Conservation (phyloP, 108 stramenopile species). For the Cyclotella choctawhatcheeana region DNA sequence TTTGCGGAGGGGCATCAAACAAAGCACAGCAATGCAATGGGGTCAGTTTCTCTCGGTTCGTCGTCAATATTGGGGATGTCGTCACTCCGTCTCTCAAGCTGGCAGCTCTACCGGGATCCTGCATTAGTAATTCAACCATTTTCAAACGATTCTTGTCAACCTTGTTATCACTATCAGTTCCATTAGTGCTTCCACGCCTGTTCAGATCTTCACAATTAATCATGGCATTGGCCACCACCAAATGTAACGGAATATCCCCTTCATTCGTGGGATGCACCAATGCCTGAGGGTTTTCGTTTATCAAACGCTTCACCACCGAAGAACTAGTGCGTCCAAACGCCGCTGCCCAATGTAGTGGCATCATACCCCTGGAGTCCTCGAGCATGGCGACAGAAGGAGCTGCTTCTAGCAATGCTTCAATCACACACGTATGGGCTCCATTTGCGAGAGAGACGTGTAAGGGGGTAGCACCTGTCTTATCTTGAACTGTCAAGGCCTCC, state of each 20-base stretch:
- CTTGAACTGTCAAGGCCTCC: slow-evolving; percentile 27
- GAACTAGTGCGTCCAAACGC: slow-evolving; percentile 40
- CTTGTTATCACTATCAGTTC: slow-evolving; percentile 5
- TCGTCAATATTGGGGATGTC: slow-evolving; percentile 20
- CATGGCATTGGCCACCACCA: slow-evolving; percentile 44
- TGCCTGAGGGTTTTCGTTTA: slow-evolving; percentile 46
- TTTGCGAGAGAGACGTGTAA: slow-evolving; percentile 61
- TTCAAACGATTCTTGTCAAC: slow-evolving; percentile 49
- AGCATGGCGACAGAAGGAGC: slow-evolving; percentile 34
- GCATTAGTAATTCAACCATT: slow-evolving; percentile 50
- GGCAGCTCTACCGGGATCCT: slow-evolving; percentile 14
- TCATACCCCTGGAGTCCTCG: slow-evolving; percentile 56
- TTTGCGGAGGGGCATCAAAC: slow-evolving; percentile 52
- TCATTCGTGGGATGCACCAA: slow-evolving; percentile 33
- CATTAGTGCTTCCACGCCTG: slow-evolving; percentile 17
- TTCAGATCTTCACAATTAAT: slow-evolving; percentile 31
- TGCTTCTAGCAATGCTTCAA: slow-evolving; percentile 47
- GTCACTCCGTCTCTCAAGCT: slow-evolving; percentile 13
- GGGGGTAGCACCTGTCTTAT: slow-evolving; percentile 45
- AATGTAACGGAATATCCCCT: slow-evolving; percentile 76
- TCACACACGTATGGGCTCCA: slow-evolving; percentile 53
- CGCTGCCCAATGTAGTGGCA: slow-evolving; percentile 68
- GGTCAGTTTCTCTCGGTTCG: slow-evolving; percentile 33
- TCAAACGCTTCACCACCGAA: slow-evolving; percentile 41
- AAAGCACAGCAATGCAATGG: slow-evolving; percentile 72